Conservation (phyloP, 257 asterid species). For the Avicennia marina region DNA sequence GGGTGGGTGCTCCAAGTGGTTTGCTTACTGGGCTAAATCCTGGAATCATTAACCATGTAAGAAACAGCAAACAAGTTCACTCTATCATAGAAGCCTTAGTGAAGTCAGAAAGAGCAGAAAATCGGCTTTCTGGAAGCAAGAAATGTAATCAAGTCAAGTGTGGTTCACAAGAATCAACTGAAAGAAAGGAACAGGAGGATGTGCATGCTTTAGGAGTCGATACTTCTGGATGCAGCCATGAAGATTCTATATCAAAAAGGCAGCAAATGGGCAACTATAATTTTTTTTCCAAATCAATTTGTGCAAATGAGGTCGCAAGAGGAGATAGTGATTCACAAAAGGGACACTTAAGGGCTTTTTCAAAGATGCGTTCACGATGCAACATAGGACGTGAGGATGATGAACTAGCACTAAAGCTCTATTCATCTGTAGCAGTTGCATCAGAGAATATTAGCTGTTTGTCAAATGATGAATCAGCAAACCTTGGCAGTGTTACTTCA, state of each 20-base stretch:
- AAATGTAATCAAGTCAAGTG: no score
- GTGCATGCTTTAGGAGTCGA: slow-evolving; percentile 15
- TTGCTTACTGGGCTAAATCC: slow-evolving; percentile 89
- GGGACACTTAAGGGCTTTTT: slow-evolving; percentile 27
- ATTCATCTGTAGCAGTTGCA: slow-evolving; percentile 40
- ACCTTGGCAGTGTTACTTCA: slow-evolving; percentile 41
- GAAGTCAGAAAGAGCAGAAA: slow-evolving; percentile 55
- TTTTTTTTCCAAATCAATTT: slow-evolving; percentile 30
- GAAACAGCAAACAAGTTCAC: slow-evolving; percentile 88
- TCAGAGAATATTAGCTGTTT: slow-evolving; percentile 46
- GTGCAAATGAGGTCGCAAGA: slow-evolving; percentile 25
- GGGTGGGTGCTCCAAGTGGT: slow-evolving; percentile 91
- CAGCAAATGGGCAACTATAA: slow-evolving; percentile 31
- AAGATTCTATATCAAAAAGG: slow-evolving; percentile 27
- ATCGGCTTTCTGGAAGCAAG: slow-evolving; percentile 29
- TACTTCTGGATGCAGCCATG: slow-evolving; percentile 15
- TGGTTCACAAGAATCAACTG: not conserved
- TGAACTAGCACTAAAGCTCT: slow-evolving; percentile 46
- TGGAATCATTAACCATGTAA: slow-evolving; percentile 90
- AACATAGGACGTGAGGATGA: slow-evolving; percentile 38
- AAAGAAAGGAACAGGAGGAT: slow-evolving; percentile 16
- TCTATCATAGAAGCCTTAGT: slow-evolving; percentile 83
- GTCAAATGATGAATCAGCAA: slow-evolving; percentile 52
- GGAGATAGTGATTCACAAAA: slow-evolving; percentile 28
- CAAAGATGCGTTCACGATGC: slow-evolving; percentile 27